These are phyloP conservation scores for Nissolia schottii DNA, from an alignment of 306 rosid species.

Conservation along the genomic window DNA sequence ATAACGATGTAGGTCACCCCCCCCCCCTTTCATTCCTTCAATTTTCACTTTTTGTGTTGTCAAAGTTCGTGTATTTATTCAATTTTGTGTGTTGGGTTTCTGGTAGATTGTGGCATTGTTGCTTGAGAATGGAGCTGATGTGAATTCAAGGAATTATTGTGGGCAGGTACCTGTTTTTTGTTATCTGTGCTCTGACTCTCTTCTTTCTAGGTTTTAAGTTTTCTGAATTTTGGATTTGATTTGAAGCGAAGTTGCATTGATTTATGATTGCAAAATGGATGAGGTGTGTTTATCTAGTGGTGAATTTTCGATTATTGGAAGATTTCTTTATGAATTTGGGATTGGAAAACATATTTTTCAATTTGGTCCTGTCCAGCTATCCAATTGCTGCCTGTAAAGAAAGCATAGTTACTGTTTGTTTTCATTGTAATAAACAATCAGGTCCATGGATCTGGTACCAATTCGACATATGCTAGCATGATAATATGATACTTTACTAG, in stretches of 20 bases:
- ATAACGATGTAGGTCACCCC: conserved; percentile 77
- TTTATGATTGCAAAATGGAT: neutral
- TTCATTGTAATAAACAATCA: neutral
- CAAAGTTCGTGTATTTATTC: neutral
- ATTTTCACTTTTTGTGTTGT: neutral
- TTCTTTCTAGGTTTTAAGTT: neutral
- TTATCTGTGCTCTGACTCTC: neutral
- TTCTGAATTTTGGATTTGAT: neutral
- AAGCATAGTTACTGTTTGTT: neutral
- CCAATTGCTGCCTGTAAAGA: neutral
- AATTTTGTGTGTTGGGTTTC: neutral
- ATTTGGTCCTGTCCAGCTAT: neutral
- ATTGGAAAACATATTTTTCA: neutral
- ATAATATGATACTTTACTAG: neutral
- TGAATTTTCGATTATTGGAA: neutral
- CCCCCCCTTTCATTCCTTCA: neutral
- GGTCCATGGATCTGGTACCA: conserved; percentile 19
- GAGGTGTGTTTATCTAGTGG: neutral
- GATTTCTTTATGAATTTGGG: conserved; percentile 3
- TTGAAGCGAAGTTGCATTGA: neutral
- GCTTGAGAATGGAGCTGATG: conserved; percentile 97
- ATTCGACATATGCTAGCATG: neutral
- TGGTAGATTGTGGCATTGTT: conserved; percentile 82
- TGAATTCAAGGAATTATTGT: conserved; percentile 90
- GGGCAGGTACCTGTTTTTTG: conserved; percentile 68